Conservation (phyloP, 192 early-diverging fungal genomes). For the Chytriomyces sp. region DNA sequence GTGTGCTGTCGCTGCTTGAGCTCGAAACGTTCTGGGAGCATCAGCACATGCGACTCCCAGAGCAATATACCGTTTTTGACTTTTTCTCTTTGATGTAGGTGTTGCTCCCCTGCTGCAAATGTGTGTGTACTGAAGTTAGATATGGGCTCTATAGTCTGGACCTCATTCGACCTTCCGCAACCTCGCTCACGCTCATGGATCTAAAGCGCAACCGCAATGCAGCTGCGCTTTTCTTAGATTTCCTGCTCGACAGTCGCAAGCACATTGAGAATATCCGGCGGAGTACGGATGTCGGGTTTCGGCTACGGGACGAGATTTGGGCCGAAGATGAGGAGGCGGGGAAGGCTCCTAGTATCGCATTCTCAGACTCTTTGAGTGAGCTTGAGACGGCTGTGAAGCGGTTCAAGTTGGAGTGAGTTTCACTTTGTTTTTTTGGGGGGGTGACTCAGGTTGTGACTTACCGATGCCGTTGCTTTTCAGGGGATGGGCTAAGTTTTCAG, state of each 20-base stretch:
- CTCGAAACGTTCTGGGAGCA: constrained; percentile 83
- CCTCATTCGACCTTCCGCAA: constrained; percentile 36
- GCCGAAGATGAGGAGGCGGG: constrained; percentile 22
- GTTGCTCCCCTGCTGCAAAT: background rate
- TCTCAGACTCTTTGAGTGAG: background rate
- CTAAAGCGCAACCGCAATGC: constrained; percentile 41
- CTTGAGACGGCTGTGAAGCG: constrained; percentile 16
- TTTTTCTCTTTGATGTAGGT: constrained; percentile 50
- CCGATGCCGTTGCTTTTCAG: background rate
- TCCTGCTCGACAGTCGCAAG: constrained; percentile 47
- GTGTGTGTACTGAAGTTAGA: background rate
- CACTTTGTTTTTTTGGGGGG: background rate
- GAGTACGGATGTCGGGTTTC: constrained; percentile 33
- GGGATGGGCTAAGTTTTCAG: constrained; percentile 34
- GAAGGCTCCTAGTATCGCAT: background rate
- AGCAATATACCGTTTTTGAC: constrained; percentile 49
- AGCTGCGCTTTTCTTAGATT: constrained; percentile 46
- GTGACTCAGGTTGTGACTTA: background rate
- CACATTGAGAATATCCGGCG: constrained; percentile 50
- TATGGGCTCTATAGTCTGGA: constrained; percentile 36
- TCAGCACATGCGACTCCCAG: constrained; percentile 54
- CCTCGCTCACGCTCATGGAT: constrained; percentile 45
- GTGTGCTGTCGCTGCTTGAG: constrained; percentile 76
- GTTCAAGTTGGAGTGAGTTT: constrained; percentile 27
- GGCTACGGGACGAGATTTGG: constrained; percentile 34